Evolutionary conservation across 768 basidiomycete genomes (phyloP).

Genomic region (Lentinula lateritia): DNA sequence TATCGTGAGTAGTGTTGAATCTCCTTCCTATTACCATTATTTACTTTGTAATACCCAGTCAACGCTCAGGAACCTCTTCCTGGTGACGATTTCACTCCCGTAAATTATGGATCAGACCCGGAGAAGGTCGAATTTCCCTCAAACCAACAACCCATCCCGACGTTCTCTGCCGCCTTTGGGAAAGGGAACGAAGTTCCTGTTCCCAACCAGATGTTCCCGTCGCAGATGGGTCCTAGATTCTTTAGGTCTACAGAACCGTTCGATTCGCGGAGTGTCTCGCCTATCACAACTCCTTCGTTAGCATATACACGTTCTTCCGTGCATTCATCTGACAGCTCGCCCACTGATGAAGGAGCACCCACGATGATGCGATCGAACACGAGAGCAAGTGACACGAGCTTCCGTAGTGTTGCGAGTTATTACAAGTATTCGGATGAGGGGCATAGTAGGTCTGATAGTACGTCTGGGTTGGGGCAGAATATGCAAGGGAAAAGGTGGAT

Average conservation of each 20-base stretch:
- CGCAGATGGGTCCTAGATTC: conserved; percentile 43
- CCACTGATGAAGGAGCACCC: conserved; percentile 13
- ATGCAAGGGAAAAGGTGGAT: conserved; percentile 20
- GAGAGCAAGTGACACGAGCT: conserved; percentile 34
- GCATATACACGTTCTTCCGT: conserved; percentile 28
- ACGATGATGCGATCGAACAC: conserved; percentile 27
- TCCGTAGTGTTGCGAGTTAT: conserved; percentile 29
- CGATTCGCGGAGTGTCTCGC: conserved; percentile 22
- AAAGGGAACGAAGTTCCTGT: conserved; percentile 27
- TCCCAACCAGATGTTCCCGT: conserved; percentile 33
- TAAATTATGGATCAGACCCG: conserved; percentile 23
- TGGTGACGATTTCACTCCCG: conserved; percentile 34
- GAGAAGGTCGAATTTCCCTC: conserved; percentile 66
- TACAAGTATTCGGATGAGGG: conserved; percentile 25
- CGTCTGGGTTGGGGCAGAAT: background rate
- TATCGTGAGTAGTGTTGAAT: conserved; percentile 45
- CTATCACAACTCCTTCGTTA: conserved; percentile 25
- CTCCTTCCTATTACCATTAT: background rate
- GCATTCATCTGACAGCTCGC: conserved; percentile 22
- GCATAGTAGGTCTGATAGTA: conserved; percentile 9
- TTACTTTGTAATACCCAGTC: conserved; percentile 32
- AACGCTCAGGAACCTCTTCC: conserved; percentile 46
- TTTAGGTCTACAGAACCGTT: conserved; percentile 38
- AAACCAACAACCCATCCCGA: conserved; percentile 45
- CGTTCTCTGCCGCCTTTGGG: conserved; percentile 39